Base-by-base conservation (phyloP, 23 red algal genomes). In the Cyanidiococcus yangmingshanensis region DNA sequence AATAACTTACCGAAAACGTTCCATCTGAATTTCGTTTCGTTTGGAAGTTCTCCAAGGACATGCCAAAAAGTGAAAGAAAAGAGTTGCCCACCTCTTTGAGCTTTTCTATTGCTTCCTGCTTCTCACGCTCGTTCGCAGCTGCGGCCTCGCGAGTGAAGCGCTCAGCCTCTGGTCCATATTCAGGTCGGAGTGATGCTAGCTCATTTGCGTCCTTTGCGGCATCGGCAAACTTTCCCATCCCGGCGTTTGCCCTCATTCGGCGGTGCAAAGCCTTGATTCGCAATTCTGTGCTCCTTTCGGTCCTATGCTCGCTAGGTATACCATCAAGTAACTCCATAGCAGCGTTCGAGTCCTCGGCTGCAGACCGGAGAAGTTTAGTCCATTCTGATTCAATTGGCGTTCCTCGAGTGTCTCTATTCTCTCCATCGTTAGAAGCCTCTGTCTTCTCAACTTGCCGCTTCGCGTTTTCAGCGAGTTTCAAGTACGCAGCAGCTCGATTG, bases 81-180 rank as follows among this genome's bases (percentile, higher is more conserved):
- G 86, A 89, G 80, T 95, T 89, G 0, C 90, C 90, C 26, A 95
- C 79, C 40, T 84, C 90, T 75, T 95, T 95, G 25, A 95, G 74
- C 17, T 83, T 68, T 25, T 84, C 63, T 59, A 95, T 51, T 15
- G 90, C 90, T 82, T 95, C 86, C 29, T 74, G 71, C 26, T 58
- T 81, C 39, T 80, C 79, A 40, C 80, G 76, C 76, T 89, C 84
- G 27, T 84, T 79, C 67, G 85, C 81, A 35, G 79, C 83, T 17
- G 81, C 75, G 2, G 76, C 82, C 16, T 76, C 39, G 18, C 31
- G 40, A 3, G 76, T 41, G 29, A 91, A 30, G 25, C 50, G 45
- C n/a, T 59, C 37, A 12, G 84, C 76, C 38, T 86, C 83, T 0
- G 87, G 67, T 17, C 41, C 1, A 29, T 50, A 37, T 36, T 68